Conservation (phyloP, 306 rosid genomes). For the Cicer pinnatifidum region DNA sequence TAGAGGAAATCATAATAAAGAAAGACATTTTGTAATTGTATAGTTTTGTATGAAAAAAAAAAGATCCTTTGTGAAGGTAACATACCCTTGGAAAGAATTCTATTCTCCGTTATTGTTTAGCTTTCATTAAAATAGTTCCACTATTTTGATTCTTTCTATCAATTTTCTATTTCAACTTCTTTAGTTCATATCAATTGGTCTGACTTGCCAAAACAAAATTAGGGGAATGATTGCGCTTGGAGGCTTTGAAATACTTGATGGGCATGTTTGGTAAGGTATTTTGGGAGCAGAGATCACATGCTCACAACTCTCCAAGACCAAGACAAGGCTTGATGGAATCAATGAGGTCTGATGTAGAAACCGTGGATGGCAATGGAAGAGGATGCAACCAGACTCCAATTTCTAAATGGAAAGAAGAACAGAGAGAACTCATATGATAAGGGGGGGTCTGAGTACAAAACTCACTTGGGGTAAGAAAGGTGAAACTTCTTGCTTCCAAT, state of each 20-base stretch:
- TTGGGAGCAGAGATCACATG: slow-evolving; percentile 6
- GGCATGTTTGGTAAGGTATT: neutral
- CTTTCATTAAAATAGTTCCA: slow-evolving; percentile 26
- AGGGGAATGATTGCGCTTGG: neutral
- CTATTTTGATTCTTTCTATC: slow-evolving; percentile 6
- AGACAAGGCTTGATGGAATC: neutral
- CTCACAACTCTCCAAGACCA: neutral
- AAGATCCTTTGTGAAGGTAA: neutral
- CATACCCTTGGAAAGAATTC: neutral
- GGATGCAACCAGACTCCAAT: too few relatives aligned
- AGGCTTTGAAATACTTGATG: neutral
- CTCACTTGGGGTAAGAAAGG: too few relatives aligned
- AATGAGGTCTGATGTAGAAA: too few relatives aligned
- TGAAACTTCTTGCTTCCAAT: too few relatives aligned
- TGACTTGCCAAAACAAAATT: too few relatives aligned
- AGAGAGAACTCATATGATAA: too few relatives aligned
- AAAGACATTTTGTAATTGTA: neutral
- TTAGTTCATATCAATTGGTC: neutral
- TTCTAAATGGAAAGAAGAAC: too few relatives aligned
- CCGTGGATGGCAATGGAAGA: too few relatives aligned
- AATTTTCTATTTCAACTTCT: slow-evolving; percentile 2
- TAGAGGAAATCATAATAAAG: neutral
- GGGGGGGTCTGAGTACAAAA: too few relatives aligned
- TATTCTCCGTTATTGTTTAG: neutral
- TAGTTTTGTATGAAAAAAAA: neutral